Conservation (phyloP, 345 rosid species). For the Bruguiera gymnorhiza region DNA sequence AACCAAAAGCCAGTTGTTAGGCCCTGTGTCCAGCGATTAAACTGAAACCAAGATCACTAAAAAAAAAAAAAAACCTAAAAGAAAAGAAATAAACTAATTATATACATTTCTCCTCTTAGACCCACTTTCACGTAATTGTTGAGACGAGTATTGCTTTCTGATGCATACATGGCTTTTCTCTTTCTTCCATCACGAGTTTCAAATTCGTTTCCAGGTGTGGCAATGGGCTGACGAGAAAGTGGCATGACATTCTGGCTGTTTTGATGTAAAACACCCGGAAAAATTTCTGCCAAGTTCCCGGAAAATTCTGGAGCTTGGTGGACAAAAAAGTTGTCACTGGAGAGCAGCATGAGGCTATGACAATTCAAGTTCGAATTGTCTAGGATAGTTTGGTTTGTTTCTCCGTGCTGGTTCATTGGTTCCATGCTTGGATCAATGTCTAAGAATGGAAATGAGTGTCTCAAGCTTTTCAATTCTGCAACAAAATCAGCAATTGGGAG, state of each 20-base stretch:
- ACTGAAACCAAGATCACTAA: background rate
- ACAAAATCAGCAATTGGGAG: constrained; percentile 38
- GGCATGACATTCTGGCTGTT: constrained; percentile 24
- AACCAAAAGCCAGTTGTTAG: no score
- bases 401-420: constrained; percentile 35
- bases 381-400: constrained; percentile 24
- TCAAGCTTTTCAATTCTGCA: constrained; percentile 30
- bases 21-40: no score
- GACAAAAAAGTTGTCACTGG: constrained; percentile 37
- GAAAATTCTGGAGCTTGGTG: constrained; percentile 33
- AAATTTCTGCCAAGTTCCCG: constrained; percentile 23
- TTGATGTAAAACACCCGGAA: constrained; percentile 24
- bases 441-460: constrained; percentile 27
- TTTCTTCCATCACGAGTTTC: constrained; percentile 39
- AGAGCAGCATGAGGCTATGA: constrained; percentile 36
- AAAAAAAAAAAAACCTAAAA: background rate
- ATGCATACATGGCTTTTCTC: constrained; percentile 33
- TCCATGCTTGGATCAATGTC: constrained; percentile 34
- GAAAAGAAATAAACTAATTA: background rate
- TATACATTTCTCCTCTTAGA: constrained; percentile 37
- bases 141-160: constrained; percentile 36
- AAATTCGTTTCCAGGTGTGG: constrained; percentile 25
- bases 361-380: constrained; percentile 26
- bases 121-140: constrained; percentile 33
- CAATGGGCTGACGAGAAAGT: constrained; percentile 14